Evolutionary conservation across 148 eudicot genomes (phyloP).

Genomic region (Dianthus caryophyllus): DNA sequence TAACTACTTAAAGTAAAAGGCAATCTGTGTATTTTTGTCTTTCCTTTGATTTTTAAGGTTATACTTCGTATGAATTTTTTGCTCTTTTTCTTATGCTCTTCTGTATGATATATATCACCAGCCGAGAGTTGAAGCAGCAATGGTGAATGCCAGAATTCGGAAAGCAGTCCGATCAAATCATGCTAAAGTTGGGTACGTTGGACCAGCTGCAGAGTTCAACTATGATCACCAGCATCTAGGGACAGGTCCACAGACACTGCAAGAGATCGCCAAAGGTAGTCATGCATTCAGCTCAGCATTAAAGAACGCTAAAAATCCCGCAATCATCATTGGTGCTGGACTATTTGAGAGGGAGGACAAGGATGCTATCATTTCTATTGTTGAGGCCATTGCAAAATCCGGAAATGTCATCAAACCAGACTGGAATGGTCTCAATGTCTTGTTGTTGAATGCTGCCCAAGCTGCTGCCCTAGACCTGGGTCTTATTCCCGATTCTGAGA

Average conservation of each 20-base stretch:
- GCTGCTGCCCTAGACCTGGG: constrained; percentile 93
- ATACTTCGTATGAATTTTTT: too few species aligned
- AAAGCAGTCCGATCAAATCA: constrained; percentile 62
- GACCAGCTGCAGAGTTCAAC: constrained; percentile 80
- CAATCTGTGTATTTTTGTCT: too few species aligned
- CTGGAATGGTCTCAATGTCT: constrained; percentile 83
- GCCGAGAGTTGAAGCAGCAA: constrained; percentile 99
- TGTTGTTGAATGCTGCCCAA: constrained; percentile 90
- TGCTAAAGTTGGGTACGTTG: constrained; percentile 85
- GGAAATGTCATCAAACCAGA: constrained; percentile 67
- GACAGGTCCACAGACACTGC: constrained; percentile 64
- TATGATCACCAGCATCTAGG: constrained; percentile 77
- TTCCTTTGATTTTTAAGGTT: too few species aligned
- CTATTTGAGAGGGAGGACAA: constrained; percentile 76
- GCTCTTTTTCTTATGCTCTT: constrained; percentile 1
- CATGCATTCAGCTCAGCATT: constrained; percentile 66
- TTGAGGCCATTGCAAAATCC: constrained; percentile 61
- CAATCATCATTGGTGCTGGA: constrained; percentile 79
- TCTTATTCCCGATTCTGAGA: constrained; percentile 77
- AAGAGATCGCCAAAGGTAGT: constrained; percentile 67
- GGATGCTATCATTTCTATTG: constrained; percentile 64
- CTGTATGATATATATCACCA: constrained; percentile 32
- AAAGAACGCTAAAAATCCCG: constrained; percentile 76
- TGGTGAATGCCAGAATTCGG: constrained; percentile 96
- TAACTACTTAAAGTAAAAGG: too few species aligned